Evolutionary conservation across 345 rosid genomes (phyloP), one percentile per base, ranked within the genome.

Genomic region (Arabidopsis arenosa): DNA sequence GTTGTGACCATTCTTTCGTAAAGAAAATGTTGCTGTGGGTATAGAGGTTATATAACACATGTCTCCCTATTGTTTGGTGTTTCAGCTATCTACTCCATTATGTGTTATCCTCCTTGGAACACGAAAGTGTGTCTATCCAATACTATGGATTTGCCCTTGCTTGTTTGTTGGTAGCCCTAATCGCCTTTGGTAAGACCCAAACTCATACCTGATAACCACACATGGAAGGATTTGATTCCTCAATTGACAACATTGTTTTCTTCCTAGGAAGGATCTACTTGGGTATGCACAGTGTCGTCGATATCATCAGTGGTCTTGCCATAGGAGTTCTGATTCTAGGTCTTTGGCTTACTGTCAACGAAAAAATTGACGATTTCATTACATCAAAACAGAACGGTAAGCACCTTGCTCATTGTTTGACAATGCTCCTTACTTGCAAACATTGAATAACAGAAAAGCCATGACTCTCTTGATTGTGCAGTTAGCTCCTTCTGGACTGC

Each of bases 241-340:
- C 45, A 45, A 56, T 60, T 70, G 61, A 78, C 65, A 62, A 39
- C 9, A 37, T 35, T 57, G 63, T n/a, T 85, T 87, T 33, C 75
- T 82, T 87, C 80, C 58, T 76, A 95, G 99, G 98, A 84, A 90
- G 99, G 85, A 83, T 95, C 60, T 95, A 92, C 90, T 94, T 95
- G 13, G 99, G 99, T 68, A 95, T 95, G 99, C 99, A 95, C 85
- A 90, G 98, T 78, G 80, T 88, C 77, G 73, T 92, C 8, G 99
- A 95, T 76, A 70, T 95, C 81, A 58, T 90, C 0, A 82, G 89
- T 47, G 99, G 99, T 45, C 88, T 95, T 74, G 83, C 72, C 62
- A 23, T 89, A 55, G 99, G 99, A 26, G 74, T 88, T 81, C 61
- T 81, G 57, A 84, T 89, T 79, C 96, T 95, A 60, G 67, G 82